A percentile compares a stretch with the other conserved stretches of the same genome.
Evolutionary conservation across 257 asterid species (phyloP).

Genomic region (Solanum infundibuliforme): DNA sequence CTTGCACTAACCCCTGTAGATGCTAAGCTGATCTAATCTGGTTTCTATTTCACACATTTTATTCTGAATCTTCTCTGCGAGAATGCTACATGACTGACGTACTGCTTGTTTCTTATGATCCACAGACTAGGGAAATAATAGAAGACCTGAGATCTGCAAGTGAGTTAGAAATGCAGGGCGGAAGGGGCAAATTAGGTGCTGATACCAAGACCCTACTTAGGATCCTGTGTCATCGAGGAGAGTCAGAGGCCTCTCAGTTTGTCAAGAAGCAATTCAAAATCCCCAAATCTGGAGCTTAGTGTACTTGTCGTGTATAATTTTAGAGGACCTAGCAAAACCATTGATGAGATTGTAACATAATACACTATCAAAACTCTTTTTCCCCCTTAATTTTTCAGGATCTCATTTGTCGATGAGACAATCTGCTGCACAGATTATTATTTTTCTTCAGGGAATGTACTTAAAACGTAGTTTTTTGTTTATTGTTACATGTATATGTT

Average conservation of each 20-base stretch:
- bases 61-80: background rate
- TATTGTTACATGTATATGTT: background rate
- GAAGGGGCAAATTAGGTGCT: conserved; percentile 69
- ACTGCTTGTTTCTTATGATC: background rate
- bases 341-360: background rate
- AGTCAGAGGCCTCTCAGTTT: conserved; percentile 92
- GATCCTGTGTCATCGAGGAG: conserved; percentile 73
- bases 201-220: conserved; percentile 76
- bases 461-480: background rate
- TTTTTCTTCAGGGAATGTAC: background rate
- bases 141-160: conserved; percentile 80
- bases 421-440: background rate
- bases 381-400: background rate
- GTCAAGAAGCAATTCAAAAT: conserved; percentile 91
- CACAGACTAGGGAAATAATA: conserved; percentile 80
- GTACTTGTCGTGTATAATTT: background rate
- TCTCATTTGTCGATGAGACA: background rate
- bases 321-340: background rate
- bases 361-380: background rate
- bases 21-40: background rate
- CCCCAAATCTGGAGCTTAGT: conserved; percentile 58
- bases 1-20: background rate
- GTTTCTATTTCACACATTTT: background rate
- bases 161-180: conserved; percentile 68
- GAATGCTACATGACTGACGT: background rate